phyloP scores from a whole-genome alignment of 1,139 yeast genomes.

The Yamadazyma taylorii region DNA sequence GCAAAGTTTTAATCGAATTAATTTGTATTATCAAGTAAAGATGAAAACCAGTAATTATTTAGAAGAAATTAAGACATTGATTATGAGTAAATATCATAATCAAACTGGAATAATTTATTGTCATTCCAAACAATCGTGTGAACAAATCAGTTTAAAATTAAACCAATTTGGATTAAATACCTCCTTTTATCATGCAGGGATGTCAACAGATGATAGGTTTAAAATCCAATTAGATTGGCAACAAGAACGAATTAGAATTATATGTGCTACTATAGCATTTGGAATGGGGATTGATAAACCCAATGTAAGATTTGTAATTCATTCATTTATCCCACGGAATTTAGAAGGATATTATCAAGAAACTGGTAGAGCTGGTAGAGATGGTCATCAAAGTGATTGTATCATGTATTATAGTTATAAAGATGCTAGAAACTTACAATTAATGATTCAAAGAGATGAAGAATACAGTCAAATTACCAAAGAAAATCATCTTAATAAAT shows the following conservation, averaged over 20 bases:
- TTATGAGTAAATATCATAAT: slow-evolving; percentile 50
- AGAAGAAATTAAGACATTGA: slow-evolving; percentile 60
- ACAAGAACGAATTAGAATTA: slow-evolving; percentile 62
- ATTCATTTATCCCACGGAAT: slow-evolving; percentile 84
- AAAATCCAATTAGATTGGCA: slow-evolving; percentile 84
- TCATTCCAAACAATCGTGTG: slow-evolving; percentile 87
- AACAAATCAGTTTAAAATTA: slow-evolving; percentile 68
- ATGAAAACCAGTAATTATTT: slow-evolving; percentile 59
- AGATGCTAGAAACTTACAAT: slow-evolving; percentile 73
- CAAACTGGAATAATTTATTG: slow-evolving; percentile 92
- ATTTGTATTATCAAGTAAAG: slow-evolving; percentile 75
- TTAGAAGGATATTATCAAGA: slow-evolving; percentile 97
- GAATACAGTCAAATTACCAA: slow-evolving; percentile 64
- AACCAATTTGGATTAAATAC: slow-evolving; percentile 61
- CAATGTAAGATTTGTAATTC: slow-evolving; percentile 89
- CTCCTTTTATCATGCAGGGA: slow-evolving; percentile 90
- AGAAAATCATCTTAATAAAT: slow-evolving; percentile 74
- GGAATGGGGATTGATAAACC: slow-evolving; percentile 99
- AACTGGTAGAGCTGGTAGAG: slow-evolving; percentile 99
- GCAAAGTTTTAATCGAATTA: slow-evolving; percentile 88
- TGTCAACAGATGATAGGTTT: slow-evolving; percentile 74
- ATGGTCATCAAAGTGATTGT: slow-evolving; percentile 80
- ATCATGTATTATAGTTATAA: slow-evolving; percentile 75
- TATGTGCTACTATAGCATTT: slow-evolving; percentile 96
- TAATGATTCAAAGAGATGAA: slow-evolving; percentile 74